Base-by-base conservation (phyloP, 2,329 filamentous ascomycete genomes). In the Acrodontium crateriforme region DNA sequence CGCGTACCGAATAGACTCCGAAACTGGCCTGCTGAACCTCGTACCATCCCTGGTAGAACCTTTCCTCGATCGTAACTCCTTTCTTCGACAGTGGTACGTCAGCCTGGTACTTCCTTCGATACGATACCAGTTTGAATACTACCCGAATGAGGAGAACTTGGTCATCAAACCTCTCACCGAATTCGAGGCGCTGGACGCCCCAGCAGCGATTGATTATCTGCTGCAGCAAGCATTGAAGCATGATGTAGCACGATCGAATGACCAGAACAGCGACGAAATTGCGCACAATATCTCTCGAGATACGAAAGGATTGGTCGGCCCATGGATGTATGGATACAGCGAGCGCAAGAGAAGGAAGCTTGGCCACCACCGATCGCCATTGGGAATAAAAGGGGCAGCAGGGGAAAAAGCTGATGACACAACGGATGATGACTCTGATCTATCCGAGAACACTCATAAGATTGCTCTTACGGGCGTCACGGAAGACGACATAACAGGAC, bases 21-120 rank as follows among this genome's bases (percentile, higher is more conserved):
- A 79, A 48, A 75, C 78, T 1, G 79, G 80, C n/a, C 56, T 83
- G 35, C 59, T 85, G 12, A 61, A 65, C n/a, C 66, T 78, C 38
- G 50, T 84, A 1, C 73, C 75, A 1, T 61, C 65, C n/a, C 60
- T 87, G 16, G 57, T 84, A 11, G 58, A 63, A 13, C 78, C 79
- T 0, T 85, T 84, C 46, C 58, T 83, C 10, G 57, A 68, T 26
- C 63, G 69, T 32, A 67, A 69, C 19, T 60, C 69, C 6, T 68
- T 62, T 31, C 58, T 85, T 19, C 66, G 71, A 27, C 68, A 62
- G 0, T 82, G 80, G 78, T 67, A 74, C 45, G 65, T 79, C 12
- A 77, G 77, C 0, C 69, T 67, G 2, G 61, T 81, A 10, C 55
- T 85, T 6, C 80, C 80, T 0, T 59, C 84, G 8, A 50, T 82